Conservation (phyloP, 306 rosid genomes). For the Quercus rubra region DNA sequence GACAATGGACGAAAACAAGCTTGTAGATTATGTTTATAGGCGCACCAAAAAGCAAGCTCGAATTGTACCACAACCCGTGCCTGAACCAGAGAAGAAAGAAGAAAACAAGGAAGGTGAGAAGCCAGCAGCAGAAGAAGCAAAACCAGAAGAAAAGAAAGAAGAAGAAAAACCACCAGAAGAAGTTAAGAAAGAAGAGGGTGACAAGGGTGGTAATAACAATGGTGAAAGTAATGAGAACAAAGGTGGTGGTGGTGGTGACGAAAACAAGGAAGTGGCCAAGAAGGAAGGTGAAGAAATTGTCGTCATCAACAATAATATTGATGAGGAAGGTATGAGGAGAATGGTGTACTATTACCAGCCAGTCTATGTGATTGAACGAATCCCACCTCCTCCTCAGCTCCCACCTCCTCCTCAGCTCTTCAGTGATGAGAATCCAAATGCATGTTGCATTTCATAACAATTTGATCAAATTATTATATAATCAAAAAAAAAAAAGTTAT, state of each 20-base stretch:
- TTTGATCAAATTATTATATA: not conserved
- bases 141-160: constrained; percentile 46
- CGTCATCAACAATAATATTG: not conserved
- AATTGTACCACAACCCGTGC: constrained; percentile 70
- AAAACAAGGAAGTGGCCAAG: not conserved
- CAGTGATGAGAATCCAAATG: constrained; percentile 96
- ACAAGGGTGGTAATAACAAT: not conserved
- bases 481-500: too few relatives aligned
- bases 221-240: constrained; percentile 15
- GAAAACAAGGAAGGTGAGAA: constrained; percentile 43
- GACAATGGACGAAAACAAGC: constrained; percentile 78
- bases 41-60: constrained; percentile 84
- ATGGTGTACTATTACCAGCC: constrained; percentile 78
- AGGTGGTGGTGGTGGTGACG: constrained; percentile 2
- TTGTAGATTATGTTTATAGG: constrained; percentile 81
- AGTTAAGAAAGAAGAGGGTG: constrained; percentile 46
- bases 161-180: constrained; percentile 44
- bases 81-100: constrained; percentile 36
- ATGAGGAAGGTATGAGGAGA: constrained; percentile 69
- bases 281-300: constrained; percentile 29
- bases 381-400: constrained; percentile 51
- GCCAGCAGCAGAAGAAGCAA: constrained; percentile 39
- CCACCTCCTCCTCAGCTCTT: constrained; percentile 61
- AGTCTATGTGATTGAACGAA: too few relatives aligned
- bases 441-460: constrained; percentile 67